Evolutionary conservation across 805 yeast species (phyloP).

Genomic region (Groenewaldozyma salmanticensis): DNA sequence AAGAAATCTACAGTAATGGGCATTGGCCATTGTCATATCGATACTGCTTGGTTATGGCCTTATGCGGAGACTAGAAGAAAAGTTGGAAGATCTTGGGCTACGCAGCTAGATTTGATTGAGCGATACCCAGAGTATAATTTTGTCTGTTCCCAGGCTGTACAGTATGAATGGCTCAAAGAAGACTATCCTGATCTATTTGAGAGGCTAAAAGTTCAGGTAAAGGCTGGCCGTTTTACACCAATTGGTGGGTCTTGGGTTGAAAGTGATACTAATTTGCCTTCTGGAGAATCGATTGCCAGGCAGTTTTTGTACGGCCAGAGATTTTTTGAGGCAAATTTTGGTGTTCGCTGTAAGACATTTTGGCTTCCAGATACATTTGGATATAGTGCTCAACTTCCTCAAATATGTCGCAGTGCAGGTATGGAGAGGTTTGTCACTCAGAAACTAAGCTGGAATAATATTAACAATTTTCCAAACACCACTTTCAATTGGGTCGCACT

Average conservation of each 20-base stretch:
- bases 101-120: conserved; percentile 75
- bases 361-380: conserved; percentile 91
- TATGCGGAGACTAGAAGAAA: conserved; percentile 89
- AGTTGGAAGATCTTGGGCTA: conserved; percentile 86
- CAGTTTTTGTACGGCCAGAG: conserved; percentile 75
- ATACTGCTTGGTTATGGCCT: conserved; percentile 98
- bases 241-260: conserved; percentile 90
- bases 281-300: conserved; percentile 72
- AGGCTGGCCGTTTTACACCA: conserved; percentile 61
- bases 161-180: conserved; percentile 76
- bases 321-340: conserved; percentile 60
- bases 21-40: conserved; percentile 90
- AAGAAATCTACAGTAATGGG: conserved; percentile 57
- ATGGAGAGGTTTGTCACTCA: conserved; percentile 68
- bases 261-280: conserved; percentile 74
- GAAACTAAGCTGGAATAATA: conserved; percentile 79
- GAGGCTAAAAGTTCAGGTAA: conserved; percentile 45
- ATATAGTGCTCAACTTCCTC: conserved; percentile 77
- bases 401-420: conserved; percentile 63
- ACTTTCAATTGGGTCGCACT: conserved; percentile 80
- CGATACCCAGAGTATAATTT: conserved; percentile 84
- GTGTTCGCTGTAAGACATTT: conserved; percentile 51
- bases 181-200: conserved; percentile 74
- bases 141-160: conserved; percentile 92
- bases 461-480: conserved; percentile 65